Evolutionary conservation across 148 eudicot genomes (phyloP).

Genomic region (Rhododendron molle): DNA sequence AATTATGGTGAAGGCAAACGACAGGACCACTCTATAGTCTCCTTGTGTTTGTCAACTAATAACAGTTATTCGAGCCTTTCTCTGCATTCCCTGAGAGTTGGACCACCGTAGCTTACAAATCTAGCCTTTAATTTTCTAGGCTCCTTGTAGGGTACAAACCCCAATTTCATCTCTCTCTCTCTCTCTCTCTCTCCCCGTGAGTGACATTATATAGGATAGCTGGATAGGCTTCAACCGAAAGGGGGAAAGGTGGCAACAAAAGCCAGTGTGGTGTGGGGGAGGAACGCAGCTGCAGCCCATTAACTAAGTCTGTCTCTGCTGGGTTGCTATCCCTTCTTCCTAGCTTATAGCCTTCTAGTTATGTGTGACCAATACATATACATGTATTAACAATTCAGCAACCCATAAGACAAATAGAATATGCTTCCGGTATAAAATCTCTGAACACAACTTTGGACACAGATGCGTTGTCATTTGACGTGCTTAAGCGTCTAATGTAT

Average conservation of each 20-base stretch:
- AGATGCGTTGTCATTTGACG: too few relatives aligned
- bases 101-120: background rate
- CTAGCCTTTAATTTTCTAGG: background rate
- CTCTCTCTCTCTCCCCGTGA: background rate
- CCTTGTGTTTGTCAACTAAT: background rate
- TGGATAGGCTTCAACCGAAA: constrained; percentile 1
- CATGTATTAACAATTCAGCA: background rate
- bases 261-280: background rate
- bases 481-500: background rate
- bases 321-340: background rate
- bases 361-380: background rate
- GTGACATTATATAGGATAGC: background rate
- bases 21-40: constrained; percentile 10
- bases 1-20: background rate
- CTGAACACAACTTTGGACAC: too few relatives aligned
- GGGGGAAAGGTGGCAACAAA: background rate
- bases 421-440: background rate
- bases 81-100: background rate
- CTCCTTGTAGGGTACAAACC: constrained; percentile 3
- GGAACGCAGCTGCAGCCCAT: constrained; percentile 1
- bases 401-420: background rate
- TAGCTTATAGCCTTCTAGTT: background rate
- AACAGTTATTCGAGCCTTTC: background rate
- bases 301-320: background rate
- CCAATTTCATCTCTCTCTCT: background rate